A percentile compares a stretch with the other conserved stretches of the same genome.
Conservation (phyloP, 805 yeast species). For the Candida coquimbonensis region DNA sequence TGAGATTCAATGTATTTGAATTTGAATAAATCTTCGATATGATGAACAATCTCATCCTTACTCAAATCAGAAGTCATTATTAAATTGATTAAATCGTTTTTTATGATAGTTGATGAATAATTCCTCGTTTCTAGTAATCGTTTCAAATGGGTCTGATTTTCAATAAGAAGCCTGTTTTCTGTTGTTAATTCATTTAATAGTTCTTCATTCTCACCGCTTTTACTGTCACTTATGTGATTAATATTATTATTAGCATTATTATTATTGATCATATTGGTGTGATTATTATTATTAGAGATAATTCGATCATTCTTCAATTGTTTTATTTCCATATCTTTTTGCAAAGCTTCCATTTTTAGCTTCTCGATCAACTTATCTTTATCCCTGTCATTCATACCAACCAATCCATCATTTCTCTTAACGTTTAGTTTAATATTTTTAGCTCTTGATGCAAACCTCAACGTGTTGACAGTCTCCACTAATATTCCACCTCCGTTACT, state of each 20-base stretch:
- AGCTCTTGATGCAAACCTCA: constrained; percentile 90
- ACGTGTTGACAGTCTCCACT: constrained; percentile 80
- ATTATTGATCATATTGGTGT: not conserved
- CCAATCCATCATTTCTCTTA: constrained; percentile 36
- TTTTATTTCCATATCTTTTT: constrained; percentile 47
- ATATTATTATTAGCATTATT: not conserved
- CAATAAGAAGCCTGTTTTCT: constrained; percentile 59
- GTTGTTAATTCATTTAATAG: constrained; percentile 39
- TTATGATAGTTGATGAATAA: constrained; percentile 45
- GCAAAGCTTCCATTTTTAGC: constrained; percentile 52
- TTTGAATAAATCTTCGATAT: constrained; percentile 40
- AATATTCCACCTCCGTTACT: constrained; percentile 30
- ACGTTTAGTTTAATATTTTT: constrained; percentile 75
- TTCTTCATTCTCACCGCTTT: constrained; percentile 19
- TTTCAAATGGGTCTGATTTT: constrained; percentile 61
- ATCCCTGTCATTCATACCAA: constrained; percentile 25
- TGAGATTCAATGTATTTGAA: constrained; percentile 45
- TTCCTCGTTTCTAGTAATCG: constrained; percentile 56
- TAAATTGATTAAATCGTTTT: constrained; percentile 54
- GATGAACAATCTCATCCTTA: constrained; percentile 30
- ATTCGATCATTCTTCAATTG: constrained; percentile 23
- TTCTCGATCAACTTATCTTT: constrained; percentile 48
- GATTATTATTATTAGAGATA: not conserved
- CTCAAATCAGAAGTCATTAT: constrained; percentile 27
- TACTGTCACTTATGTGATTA: not conserved